Evolutionary conservation across 192 early-diverging fungal species (phyloP).

Genomic region (Gryganskiella cystojenkinii): DNA sequence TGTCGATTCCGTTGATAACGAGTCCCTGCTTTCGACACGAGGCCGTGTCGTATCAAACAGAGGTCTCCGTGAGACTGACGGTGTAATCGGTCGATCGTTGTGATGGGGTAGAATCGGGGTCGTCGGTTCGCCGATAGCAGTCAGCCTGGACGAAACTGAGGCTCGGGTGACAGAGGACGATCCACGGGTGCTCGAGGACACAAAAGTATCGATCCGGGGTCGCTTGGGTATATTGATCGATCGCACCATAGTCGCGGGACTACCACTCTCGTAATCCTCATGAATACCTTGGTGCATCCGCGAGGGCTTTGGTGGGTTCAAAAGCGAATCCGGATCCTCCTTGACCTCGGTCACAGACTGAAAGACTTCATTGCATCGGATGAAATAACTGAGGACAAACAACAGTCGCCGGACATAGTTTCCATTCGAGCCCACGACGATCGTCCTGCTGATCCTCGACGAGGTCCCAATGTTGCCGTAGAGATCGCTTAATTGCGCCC

Average conservation of each 20-base stretch:
- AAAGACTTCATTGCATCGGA: constrained; percentile 69
- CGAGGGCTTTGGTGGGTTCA: constrained; percentile 20
- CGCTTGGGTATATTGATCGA: constrained; percentile 52
- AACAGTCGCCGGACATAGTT: constrained; percentile 60
- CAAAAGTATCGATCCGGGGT: constrained; percentile 36
- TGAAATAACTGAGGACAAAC: constrained; percentile 66
- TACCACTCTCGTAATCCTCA: constrained; percentile 48
- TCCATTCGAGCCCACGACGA: constrained; percentile 60
- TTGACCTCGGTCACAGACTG: constrained; percentile 51
- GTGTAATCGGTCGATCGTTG: constrained; percentile 10
- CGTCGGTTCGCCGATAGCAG: constrained; percentile 30
- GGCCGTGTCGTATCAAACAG: constrained; percentile 32
- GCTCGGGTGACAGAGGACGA: constrained; percentile 12
- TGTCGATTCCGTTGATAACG: constrained; percentile 38
- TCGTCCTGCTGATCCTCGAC: constrained; percentile 60
- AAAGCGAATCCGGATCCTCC: constrained; percentile 39
- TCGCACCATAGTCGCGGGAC: constrained; percentile 42
- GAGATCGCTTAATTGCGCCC: constrained; percentile 69
- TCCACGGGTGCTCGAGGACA: constrained; percentile 5
- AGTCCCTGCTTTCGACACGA: constrained; percentile 37
- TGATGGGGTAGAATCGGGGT: constrained; percentile 27
- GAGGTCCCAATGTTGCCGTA: constrained; percentile 63
- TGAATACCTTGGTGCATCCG: constrained; percentile 22
- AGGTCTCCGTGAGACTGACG: constrained; percentile 17
- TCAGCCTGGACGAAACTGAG: constrained; percentile 31